Evolutionary conservation across 1,284 basidiomycete genomes (phyloP), one percentile per base, ranked within the genome.

Genomic region (Ceratobasidium sp.): DNA sequence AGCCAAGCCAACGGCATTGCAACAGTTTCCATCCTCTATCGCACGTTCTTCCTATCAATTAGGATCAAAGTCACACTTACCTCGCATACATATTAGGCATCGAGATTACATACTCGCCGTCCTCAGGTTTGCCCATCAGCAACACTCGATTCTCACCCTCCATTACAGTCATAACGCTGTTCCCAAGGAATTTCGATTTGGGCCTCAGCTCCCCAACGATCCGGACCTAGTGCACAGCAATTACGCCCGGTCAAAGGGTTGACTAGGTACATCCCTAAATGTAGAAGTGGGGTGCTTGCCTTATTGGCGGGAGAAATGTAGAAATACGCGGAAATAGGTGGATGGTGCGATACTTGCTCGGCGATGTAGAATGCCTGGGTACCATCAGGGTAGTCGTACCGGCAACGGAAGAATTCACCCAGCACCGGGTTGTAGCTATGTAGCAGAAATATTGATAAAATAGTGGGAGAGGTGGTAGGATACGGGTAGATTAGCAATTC

Each of bases 351-450:
- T 16, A 96, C 94, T 89, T 99, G 97, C 83, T 99, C 97, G 51
- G 98, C 93, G 78, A 99, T 94, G 83, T 98, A 99, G 84, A 95
- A 98, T 0, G 95, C 98, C 77, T 92, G 89, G 13, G 95, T 92
- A 34, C 94, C 94, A 80, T 99, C 92, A 3, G 90, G 84, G 82
- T 99, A 99, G 82, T 94, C 90, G 82, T 98, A 99, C 75, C 92
- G 86, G 84, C 97, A 98, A 65, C 97, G 89, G 87, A 98, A 99
- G 84, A 98, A 97, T 82, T 99, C 97, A 74, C 98, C 97, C 11
- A 99, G 89, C 14, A 98, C 88, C 34, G 98, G 97, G 82, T 99
- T 99, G 83, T 98, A 98, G 76, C 93, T 95, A 73, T 62, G 41
- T 22, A 29, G 56, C 13, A 16, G 11, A 31, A 22, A 24, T 16